These are phyloP conservation scores for Russula olivacea DNA, from an alignment of 768 basidiomycete genomes.

Conservation along the genomic window DNA sequence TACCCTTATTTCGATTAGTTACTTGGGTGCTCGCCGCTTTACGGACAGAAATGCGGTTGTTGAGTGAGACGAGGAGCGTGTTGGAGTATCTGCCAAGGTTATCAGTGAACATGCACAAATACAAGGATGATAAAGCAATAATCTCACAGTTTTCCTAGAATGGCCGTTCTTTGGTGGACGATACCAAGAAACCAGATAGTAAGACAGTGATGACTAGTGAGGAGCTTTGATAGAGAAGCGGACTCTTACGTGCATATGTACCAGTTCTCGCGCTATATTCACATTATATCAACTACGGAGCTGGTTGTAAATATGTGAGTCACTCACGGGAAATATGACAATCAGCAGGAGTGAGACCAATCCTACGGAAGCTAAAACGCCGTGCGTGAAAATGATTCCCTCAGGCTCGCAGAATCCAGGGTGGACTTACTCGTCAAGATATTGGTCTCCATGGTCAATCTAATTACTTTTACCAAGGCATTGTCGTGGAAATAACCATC, in stretches of 20 bases:
- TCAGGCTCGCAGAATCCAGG: neutral
- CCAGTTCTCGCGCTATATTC: conserved; percentile 9
- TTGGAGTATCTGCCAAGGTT: conserved; percentile 1
- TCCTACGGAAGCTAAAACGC: conserved; percentile 4
- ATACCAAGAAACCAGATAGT: neutral
- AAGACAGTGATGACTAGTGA: neutral
- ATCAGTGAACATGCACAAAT: too few species aligned
- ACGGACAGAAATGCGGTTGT: conserved; percentile 11
- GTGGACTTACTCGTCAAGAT: conserved; percentile 18
- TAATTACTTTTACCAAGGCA: conserved; percentile 23
- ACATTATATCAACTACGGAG: neutral
- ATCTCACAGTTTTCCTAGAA: conserved; percentile 11
- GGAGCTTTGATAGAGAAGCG: neutral
- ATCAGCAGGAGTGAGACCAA: neutral
- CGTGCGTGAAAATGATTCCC: neutral
- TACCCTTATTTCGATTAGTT: neutral
- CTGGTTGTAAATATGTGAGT: too few species aligned
- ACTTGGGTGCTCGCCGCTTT: neutral
- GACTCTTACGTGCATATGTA: conserved; percentile 10
- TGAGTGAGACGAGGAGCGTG: conserved; percentile 11
- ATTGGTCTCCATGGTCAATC: conserved; percentile 29
- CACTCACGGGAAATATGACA: conserved; percentile 6
- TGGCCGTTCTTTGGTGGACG: neutral
- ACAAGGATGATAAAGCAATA: too few species aligned
- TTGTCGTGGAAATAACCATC: neutral